Percentiles rank a stretch among this genome's conserved stretches.
Conservation (phyloP, 306 rosid genomes). For the Cicer pinnatifidum region DNA sequence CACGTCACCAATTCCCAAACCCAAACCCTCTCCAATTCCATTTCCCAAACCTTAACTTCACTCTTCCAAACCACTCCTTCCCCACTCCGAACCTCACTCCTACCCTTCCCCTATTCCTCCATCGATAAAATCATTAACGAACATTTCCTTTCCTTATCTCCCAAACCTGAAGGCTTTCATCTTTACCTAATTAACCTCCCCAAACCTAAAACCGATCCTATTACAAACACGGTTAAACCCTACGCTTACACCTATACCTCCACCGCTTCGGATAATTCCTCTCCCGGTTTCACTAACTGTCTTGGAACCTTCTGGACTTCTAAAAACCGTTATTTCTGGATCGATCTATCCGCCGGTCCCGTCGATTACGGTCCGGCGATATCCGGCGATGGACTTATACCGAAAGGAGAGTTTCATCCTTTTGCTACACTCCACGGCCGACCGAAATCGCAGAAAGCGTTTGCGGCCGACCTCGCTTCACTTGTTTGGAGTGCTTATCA, state of each 20-base stretch:
- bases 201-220: slow-evolving; percentile 3
- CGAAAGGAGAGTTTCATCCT: slow-evolving; percentile 88
- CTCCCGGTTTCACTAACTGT: slow-evolving; percentile 73
- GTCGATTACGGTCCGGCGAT: slow-evolving; percentile 89
- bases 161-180: slow-evolving; percentile 53
- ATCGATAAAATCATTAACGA: slow-evolving; percentile 57
- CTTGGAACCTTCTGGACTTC: slow-evolving; percentile 81
- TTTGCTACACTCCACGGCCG: slow-evolving; percentile 74
- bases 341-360: slow-evolving; percentile 89
- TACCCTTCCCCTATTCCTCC: slow-evolving; percentile 54
- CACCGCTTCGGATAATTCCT: slow-evolving; percentile 61
- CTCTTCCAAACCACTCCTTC: slow-evolving; percentile 47
- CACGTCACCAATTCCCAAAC: slow-evolving; percentile 52
- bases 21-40: slow-evolving; percentile 22
- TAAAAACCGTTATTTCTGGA: slow-evolving; percentile 71
- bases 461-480: slow-evolving; percentile 78
- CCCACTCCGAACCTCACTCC: slow-evolving; percentile 67
- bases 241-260: slow-evolving; percentile 75
- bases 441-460: slow-evolving; percentile 68
- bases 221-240: slow-evolving; percentile 44
- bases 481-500: slow-evolving; percentile 81
- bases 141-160: slow-evolving; percentile 49
- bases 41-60: slow-evolving; percentile 49
- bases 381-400: slow-evolving; percentile 86
- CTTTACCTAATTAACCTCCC: slow-evolving; percentile 65